A percentile compares a stretch with the other conserved stretches of the same genome.
phyloP scores from a whole-genome alignment of 371 early-diverging fungal species.

The Blakeslea trispora region DNA sequence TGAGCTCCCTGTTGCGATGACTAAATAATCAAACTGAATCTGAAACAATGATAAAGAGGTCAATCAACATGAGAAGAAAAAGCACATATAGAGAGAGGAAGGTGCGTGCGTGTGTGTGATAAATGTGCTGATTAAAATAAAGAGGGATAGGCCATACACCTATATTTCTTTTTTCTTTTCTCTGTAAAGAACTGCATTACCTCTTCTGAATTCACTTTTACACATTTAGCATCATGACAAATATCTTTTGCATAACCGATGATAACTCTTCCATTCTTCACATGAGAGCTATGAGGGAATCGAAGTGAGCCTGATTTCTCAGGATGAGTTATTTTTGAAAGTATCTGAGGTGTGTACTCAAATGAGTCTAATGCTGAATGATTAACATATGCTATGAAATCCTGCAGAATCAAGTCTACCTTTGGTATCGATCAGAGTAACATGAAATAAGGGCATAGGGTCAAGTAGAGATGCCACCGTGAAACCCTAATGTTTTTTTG shows the following conservation, averaged over 20 bases:
- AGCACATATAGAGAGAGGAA: too few species aligned
- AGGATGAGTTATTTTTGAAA: slow-evolving; percentile 35
- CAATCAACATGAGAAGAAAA: background rate
- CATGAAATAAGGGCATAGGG: slow-evolving; percentile 49
- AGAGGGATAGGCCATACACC: too few species aligned
- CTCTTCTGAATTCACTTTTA: slow-evolving; percentile 22
- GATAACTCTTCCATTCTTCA: slow-evolving; percentile 45
- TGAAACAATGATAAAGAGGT: slow-evolving; percentile 13
- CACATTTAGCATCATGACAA: slow-evolving; percentile 26
- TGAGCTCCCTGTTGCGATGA: slow-evolving; percentile 69
- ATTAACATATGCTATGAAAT: background rate
- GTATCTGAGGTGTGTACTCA: slow-evolving; percentile 41
- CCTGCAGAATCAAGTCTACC: slow-evolving; percentile 20
- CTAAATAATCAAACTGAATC: slow-evolving; percentile 70
- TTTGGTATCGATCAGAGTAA: slow-evolving; percentile 50
- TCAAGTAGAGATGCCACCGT: slow-evolving; percentile 48
- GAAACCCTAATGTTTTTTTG: slow-evolving; percentile 33
- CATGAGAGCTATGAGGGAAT: slow-evolving; percentile 41
- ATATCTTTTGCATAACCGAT: slow-evolving; percentile 46
- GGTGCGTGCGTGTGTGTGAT: too few species aligned
- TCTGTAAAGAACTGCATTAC: background rate
- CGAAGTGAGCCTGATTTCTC: slow-evolving; percentile 31
- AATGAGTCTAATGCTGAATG: slow-evolving; percentile 5
- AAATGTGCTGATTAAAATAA: too few species aligned
- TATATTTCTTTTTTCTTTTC: background rate